Conservation (phyloP, 306 rosid species). For the Malus sieversii region DNA sequence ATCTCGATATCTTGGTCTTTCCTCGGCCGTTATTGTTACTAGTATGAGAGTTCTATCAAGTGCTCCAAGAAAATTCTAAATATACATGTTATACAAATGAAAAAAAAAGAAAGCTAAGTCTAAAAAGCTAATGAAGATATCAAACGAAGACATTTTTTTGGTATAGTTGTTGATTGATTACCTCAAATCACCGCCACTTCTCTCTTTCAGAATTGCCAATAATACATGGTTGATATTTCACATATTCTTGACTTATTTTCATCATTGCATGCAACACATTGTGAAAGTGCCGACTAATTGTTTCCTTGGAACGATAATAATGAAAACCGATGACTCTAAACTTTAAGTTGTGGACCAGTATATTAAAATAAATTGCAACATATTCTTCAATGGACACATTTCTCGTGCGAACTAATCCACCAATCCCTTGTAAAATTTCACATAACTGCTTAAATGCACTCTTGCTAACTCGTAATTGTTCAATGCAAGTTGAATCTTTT, state of each 20-base stretch:
- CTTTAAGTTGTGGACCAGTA: neutral
- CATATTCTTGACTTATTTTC: neutral
- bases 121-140: too few species aligned
- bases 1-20: neutral
- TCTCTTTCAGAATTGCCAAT: neutral
- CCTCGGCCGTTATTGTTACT: neutral
- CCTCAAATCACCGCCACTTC: neutral
- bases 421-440: too few species aligned
- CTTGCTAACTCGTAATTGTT: too few species aligned
- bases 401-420: neutral
- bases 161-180: too few species aligned
- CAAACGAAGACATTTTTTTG: too few species aligned
- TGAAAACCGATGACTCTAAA: neutral
- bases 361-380: neutral
- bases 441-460: too few species aligned
- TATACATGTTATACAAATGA: too few species aligned
- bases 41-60: neutral
- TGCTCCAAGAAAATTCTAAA: neutral
- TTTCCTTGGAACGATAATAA: neutral
- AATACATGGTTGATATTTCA: neutral
- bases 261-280: neutral
- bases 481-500: too few species aligned
- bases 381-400: neutral
- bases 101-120: too few species aligned
- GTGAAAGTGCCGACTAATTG: neutral